phyloP scores from a whole-genome alignment of 2,329 filamentous ascomycete species.

The Hymenoscyphus linearis region DNA sequence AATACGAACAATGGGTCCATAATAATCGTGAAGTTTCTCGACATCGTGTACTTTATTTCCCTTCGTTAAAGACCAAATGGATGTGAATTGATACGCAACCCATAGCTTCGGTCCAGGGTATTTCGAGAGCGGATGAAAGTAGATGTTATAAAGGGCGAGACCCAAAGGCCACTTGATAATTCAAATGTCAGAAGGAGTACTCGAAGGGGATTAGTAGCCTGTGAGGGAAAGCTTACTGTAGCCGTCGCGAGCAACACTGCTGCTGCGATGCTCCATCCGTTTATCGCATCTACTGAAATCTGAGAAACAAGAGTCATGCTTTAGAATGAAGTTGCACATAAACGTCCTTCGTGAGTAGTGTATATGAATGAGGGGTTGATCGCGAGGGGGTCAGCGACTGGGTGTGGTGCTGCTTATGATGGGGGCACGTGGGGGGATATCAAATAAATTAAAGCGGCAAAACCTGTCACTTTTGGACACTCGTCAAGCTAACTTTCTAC shows the following conservation, averaged over 20 bases:
- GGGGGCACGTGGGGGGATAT: too few relatives aligned
- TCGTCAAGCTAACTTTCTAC: too few relatives aligned
- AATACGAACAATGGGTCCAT: slow-evolving; percentile 3
- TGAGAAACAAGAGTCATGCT: too few relatives aligned
- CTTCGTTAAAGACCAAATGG: neutral
- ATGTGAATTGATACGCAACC: neutral
- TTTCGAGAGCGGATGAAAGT: slow-evolving; percentile 10
- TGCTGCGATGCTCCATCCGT: neutral
- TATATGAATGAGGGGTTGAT: too few relatives aligned
- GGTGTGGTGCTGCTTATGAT: too few relatives aligned
- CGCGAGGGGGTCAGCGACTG: too few relatives aligned
- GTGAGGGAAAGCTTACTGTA: neutral
- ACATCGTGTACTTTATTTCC: neutral
- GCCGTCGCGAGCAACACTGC: neutral
- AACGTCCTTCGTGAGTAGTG: too few relatives aligned
- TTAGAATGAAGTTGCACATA: too few relatives aligned
- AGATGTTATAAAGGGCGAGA: slow-evolving; percentile 1
- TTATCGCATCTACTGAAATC: neutral
- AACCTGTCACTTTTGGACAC: too few relatives aligned
- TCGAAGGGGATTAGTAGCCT: neutral
- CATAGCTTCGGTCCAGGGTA: slow-evolving; percentile 7
- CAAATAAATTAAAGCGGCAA: too few relatives aligned
- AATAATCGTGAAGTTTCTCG: neutral
- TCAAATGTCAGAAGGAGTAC: neutral
- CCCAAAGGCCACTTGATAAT: neutral